Percentiles rank a stretch among this genome's conserved stretches.
Conservation (phyloP, 176 grass and related monocot species). For the Juncus inflexus region DNA sequence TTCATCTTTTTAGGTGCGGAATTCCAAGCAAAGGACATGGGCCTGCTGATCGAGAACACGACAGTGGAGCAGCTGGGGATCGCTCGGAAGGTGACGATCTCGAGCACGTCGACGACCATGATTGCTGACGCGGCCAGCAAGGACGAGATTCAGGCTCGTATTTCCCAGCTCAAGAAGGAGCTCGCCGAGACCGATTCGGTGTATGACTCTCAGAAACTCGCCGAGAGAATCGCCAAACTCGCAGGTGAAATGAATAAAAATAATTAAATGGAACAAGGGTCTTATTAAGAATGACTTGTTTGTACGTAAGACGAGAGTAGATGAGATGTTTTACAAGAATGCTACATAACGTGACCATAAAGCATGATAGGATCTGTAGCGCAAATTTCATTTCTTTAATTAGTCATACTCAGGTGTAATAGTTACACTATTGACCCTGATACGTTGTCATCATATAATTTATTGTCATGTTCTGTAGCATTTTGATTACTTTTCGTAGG, state of each 20-base stretch:
- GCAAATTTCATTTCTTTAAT: no score
- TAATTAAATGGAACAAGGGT: no score
- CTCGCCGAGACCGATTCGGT: conserved; percentile 77
- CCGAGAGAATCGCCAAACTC: conserved; percentile 91
- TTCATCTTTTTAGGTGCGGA: conserved; percentile 58
- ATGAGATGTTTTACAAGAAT: no score
- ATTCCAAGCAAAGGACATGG: conserved; percentile 87
- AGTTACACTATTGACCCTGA: no score
- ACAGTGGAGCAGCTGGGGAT: conserved; percentile 74
- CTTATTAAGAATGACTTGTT: no score
- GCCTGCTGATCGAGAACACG: conserved; percentile 64
- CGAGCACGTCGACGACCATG: conserved; percentile 58
- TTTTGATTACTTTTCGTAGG: background rate
- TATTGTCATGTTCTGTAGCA: background rate
- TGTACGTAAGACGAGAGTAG: no score
- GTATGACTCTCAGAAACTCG: conserved; percentile 81
- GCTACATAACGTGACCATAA: no score
- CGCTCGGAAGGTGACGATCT: conserved; percentile 73
- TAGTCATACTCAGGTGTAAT: no score
- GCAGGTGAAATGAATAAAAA: conserved; percentile 16
- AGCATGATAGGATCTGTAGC: no score
- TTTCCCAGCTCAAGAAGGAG: conserved; percentile 80
- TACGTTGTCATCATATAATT: background rate
- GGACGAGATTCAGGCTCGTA: conserved; percentile 84
- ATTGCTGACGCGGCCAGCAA: conserved; percentile 80